phyloP scores from a whole-genome alignment of 306 rosid species.

The Quercus parvula region DNA sequence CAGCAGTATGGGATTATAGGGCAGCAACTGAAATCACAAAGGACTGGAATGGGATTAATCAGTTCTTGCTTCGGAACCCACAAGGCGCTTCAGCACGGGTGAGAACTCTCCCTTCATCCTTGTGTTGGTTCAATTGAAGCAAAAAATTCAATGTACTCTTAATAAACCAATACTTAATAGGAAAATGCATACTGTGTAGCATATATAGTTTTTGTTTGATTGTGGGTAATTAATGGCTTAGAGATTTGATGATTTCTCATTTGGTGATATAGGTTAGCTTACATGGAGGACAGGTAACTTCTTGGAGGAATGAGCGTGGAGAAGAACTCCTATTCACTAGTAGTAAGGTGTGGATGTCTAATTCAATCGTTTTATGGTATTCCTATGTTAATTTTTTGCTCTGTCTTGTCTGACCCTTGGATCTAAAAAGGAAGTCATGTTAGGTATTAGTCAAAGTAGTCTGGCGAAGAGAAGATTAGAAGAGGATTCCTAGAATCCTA shows the following conservation, averaged over 20 bases:
- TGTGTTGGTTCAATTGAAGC: slow-evolving; percentile 3
- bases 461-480: too few species aligned
- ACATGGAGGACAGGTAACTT: slow-evolving; percentile 87
- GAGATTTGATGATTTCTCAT: slow-evolving; percentile 20
- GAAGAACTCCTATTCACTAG: slow-evolving; percentile 94
- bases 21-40: slow-evolving; percentile 67
- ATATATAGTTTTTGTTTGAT: slow-evolving; percentile 9
- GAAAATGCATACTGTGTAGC: background rate
- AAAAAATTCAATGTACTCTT: slow-evolving; percentile 3
- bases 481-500: too few species aligned
- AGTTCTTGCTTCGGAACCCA: slow-evolving; percentile 65
- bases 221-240: background rate
- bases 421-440: background rate
- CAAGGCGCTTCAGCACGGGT: slow-evolving; percentile 76
- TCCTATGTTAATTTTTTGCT: background rate
- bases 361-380: background rate
- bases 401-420: background rate
- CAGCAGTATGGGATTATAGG: slow-evolving; percentile 71
- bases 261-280: slow-evolving; percentile 69
- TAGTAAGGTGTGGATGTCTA: slow-evolving; percentile 55
- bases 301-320: slow-evolving; percentile 83
- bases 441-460: background rate
- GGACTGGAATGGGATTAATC: slow-evolving; percentile 81
- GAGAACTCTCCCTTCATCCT: slow-evolving; percentile 28
- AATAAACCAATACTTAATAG: slow-evolving; percentile 1